Percentiles rank a stretch among this genome's conserved stretches.
phyloP scores from a whole-genome alignment of 805 yeast species.

The Starmerella cellae region DNA sequence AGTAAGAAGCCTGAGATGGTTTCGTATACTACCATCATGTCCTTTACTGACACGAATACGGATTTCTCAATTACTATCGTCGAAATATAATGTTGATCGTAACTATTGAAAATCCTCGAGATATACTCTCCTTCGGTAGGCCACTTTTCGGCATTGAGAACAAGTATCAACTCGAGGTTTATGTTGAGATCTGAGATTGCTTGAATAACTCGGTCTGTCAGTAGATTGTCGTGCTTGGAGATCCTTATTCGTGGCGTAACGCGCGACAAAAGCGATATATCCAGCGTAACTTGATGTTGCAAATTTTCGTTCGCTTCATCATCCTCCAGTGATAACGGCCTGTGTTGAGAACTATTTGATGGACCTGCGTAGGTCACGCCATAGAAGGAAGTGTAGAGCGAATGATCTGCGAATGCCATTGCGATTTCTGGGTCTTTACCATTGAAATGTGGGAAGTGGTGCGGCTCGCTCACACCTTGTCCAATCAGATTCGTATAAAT shows the following conservation, averaged over 20 bases:
- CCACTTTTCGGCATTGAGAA: conserved; percentile 45
- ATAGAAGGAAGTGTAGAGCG: conserved; percentile 8
- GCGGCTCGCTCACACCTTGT: neutral
- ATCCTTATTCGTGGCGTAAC: conserved; percentile 46
- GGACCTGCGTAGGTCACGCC: conserved; percentile 14
- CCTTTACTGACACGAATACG: neutral
- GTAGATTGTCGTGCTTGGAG: conserved; percentile 51
- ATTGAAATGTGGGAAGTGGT: conserved; percentile 2
- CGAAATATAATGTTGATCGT: neutral
- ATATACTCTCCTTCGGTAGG: neutral
- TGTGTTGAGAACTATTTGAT: neutral
- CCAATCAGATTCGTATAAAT: too few species aligned
- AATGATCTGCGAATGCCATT: conserved; percentile 7
- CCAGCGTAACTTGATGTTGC: conserved; percentile 39
- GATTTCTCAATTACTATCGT: conserved; percentile 6
- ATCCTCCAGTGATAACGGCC: neutral
- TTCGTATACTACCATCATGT: neutral
- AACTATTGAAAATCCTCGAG: conserved; percentile 9
- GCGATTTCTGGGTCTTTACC: conserved; percentile 5
- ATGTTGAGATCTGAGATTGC: conserved; percentile 40
- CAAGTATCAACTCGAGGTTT: conserved; percentile 45
- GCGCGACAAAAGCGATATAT: conserved; percentile 43
- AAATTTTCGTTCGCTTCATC: neutral
- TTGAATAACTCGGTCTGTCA: conserved; percentile 39
- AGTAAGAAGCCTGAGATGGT: conserved; percentile 2